A percentile compares a stretch with the other conserved stretches of the same genome.
phyloP scores from a whole-genome alignment of 108 stramenopile species.

The Nitzschia sp. region DNA sequence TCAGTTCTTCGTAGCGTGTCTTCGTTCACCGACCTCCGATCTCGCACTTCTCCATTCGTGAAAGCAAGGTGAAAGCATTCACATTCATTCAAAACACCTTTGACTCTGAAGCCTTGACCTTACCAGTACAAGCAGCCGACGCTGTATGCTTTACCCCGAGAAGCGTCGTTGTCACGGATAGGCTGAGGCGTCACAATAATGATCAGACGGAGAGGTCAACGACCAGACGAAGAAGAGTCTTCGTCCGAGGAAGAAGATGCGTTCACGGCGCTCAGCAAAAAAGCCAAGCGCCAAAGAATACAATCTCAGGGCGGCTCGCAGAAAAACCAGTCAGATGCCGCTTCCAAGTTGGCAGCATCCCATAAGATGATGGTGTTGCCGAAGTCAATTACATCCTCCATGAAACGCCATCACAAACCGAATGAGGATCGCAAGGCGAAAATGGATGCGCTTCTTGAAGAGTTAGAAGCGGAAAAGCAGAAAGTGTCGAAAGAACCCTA shows the following conservation, averaged over 20 bases:
- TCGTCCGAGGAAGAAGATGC: conserved; percentile 48
- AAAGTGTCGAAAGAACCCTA: conserved; percentile 9
- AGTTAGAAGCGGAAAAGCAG: conserved; percentile 57
- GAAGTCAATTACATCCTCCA: conserved; percentile 43
- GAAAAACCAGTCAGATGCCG: not conserved
- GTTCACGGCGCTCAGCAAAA: conserved; percentile 36
- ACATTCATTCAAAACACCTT: too few relatives aligned
- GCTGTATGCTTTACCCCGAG: too few relatives aligned
- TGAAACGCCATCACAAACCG: conserved; percentile 58
- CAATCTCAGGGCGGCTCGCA: conserved; percentile 6
- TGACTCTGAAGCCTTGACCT: too few relatives aligned
- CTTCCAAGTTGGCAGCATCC: not conserved
- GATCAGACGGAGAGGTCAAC: conserved; percentile 33
- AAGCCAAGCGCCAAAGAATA: not conserved
- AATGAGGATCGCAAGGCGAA: conserved; percentile 60
- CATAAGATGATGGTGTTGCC: conserved; percentile 4
- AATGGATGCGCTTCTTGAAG: conserved; percentile 79
- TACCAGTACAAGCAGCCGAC: too few relatives aligned
- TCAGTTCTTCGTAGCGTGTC: too few relatives aligned
- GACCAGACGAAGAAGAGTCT: conserved; percentile 21
- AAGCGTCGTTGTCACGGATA: too few relatives aligned
- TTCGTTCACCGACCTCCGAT: too few relatives aligned
- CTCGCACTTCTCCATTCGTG: too few relatives aligned
- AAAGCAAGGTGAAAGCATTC: too few relatives aligned
- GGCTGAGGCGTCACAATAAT: conserved; percentile 18